These are phyloP conservation scores for Daedalea quercina DNA, from an alignment of 768 basidiomycete genomes.

Conservation along the genomic window DNA sequence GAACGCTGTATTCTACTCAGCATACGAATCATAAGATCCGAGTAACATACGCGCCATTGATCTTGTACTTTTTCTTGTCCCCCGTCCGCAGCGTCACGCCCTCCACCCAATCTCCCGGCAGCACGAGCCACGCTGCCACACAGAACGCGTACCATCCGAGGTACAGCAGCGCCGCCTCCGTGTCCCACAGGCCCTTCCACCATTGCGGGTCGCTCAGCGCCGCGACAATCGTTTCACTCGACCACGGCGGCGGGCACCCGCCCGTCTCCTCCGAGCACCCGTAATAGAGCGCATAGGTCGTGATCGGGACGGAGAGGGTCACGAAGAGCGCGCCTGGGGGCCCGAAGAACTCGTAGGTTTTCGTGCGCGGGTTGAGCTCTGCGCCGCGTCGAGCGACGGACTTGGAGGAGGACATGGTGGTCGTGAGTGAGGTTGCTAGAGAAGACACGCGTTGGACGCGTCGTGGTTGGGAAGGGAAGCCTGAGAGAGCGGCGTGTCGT, in stretches of 20 bases:
- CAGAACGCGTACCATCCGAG: constrained; percentile 89
- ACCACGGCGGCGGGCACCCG: constrained; percentile 56
- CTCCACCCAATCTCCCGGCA: constrained; percentile 50
- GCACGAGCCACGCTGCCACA: constrained; percentile 69
- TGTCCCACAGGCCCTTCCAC: constrained; percentile 82
- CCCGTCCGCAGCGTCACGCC: constrained; percentile 56
- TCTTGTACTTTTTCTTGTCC: constrained; percentile 77
- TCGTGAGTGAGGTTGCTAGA: background rate
- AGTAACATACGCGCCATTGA: constrained; percentile 67
- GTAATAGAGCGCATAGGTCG: constrained; percentile 72
- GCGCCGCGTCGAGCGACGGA: constrained; percentile 1
- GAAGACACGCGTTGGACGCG: background rate
- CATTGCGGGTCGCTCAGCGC: constrained; percentile 44
- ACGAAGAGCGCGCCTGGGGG: constrained; percentile 72
- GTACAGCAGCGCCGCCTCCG: constrained; percentile 69
- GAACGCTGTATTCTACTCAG: constrained; percentile 49
- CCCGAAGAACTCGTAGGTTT: constrained; percentile 75
- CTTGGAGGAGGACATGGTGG: constrained; percentile 15
- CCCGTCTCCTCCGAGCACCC: constrained; percentile 66
- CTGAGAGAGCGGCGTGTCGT: background rate
- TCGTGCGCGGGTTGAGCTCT: constrained; percentile 56
- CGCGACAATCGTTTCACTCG: constrained; percentile 32
- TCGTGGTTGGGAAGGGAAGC: background rate
- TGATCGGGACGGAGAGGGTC: constrained; percentile 60
- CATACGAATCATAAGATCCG: background rate